Percentiles rank a stretch among this genome's conserved stretches.
Conservation (phyloP, 2,329 filamentous ascomycete species). For the Emergomyces pasteurianus region DNA sequence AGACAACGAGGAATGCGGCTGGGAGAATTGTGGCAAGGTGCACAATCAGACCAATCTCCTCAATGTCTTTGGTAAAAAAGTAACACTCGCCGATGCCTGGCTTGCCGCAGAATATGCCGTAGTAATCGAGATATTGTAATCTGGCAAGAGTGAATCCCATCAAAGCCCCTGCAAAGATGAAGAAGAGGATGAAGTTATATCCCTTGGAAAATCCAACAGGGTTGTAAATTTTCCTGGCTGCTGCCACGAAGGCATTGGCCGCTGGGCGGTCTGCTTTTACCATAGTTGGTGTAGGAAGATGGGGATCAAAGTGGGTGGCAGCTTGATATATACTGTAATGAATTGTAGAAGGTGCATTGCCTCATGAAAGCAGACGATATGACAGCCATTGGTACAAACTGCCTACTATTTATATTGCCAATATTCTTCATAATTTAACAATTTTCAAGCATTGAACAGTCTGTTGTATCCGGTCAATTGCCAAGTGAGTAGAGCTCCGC, state of each 20-base stretch:
- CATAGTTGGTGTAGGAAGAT: neutral
- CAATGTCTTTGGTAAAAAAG: slow-evolving; percentile 26
- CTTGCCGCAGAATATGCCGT: slow-evolving; percentile 14
- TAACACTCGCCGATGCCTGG: slow-evolving; percentile 35
- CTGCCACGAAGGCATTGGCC: slow-evolving; percentile 2
- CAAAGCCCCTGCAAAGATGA: slow-evolving; percentile 37
- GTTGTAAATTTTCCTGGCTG: slow-evolving; percentile 2
- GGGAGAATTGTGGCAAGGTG: slow-evolving; percentile 32
- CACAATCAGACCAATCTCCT: slow-evolving; percentile 30
- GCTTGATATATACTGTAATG: neutral
- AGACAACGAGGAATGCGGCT: slow-evolving; percentile 26
- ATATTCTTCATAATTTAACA: neutral
- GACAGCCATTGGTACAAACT: too few relatives aligned
- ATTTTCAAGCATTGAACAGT: neutral
- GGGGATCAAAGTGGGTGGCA: neutral
- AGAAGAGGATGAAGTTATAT: slow-evolving; percentile 46
- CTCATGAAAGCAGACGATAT: neutral
- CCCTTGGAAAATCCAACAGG: slow-evolving; percentile 42
- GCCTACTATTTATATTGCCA: neutral
- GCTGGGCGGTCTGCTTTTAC: slow-evolving; percentile 2
- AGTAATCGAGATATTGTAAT: slow-evolving; percentile 39
- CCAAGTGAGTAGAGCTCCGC: neutral
- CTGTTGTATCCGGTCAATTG: neutral
- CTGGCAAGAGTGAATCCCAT: slow-evolving; percentile 39
- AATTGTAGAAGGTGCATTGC: neutral